A percentile compares a stretch with the other conserved stretches of the same genome.
phyloP scores from a whole-genome alignment of 805 yeast species.

The Ogataea nakhonphanomensis region DNA sequence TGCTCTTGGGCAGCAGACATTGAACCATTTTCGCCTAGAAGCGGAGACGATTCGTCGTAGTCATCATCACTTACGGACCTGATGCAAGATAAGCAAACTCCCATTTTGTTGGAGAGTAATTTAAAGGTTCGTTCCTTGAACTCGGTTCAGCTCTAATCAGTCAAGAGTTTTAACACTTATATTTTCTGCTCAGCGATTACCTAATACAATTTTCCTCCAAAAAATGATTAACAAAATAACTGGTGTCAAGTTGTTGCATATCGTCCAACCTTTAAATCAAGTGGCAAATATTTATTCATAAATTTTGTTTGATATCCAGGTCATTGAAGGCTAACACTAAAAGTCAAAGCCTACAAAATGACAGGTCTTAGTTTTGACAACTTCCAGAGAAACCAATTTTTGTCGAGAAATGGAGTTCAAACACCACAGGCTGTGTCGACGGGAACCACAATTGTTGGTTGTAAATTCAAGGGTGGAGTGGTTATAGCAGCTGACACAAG shows the following conservation, averaged over 20 bases:
- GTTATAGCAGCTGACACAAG: conserved; percentile 98
- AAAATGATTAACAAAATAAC: too few relatives aligned
- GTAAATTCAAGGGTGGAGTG: conserved; percentile 89
- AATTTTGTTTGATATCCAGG: too few relatives aligned
- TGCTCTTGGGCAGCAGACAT: conserved; percentile 21
- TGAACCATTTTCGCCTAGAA: conserved; percentile 21
- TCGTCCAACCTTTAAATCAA: not conserved
- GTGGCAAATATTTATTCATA: conserved; percentile 5
- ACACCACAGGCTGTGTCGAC: conserved; percentile 92
- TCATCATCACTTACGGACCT: conserved; percentile 19
- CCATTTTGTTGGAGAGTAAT: conserved; percentile 23
- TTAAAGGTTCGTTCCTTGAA: too few relatives aligned
- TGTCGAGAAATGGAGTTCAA: conserved; percentile 64
- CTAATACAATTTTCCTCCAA: too few relatives aligned
- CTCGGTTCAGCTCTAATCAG: too few relatives aligned
- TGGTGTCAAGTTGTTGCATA: not conserved
- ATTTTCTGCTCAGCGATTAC: too few relatives aligned
- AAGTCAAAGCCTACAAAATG: conserved; percentile 41
- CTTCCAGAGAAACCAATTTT: conserved; percentile 79
- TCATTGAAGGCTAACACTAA: too few relatives aligned
- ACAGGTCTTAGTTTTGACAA: conserved; percentile 92
- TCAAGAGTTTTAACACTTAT: too few relatives aligned
- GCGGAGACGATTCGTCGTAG: conserved; percentile 29
- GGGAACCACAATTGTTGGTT: conserved; percentile 99
- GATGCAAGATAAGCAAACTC: conserved; percentile 34